These are phyloP conservation scores for Pneumocystis carinii DNA, from an alignment of 1,139 yeast species.

Conservation along the genomic window DNA sequence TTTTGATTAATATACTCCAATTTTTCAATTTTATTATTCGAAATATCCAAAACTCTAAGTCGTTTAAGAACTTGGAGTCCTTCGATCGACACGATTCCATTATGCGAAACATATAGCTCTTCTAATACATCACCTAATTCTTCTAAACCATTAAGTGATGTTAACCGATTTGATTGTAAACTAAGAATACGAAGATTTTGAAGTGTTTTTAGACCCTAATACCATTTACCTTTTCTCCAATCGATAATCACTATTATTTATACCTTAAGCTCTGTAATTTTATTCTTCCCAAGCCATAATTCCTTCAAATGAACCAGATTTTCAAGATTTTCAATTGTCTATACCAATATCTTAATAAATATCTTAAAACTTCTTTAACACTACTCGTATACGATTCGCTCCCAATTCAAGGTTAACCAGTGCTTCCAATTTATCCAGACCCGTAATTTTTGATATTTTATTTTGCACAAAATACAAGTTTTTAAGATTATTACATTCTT, in stretches of 20 bases:
- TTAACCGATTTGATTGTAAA: conserved; percentile 73
- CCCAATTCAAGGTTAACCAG: conserved; percentile 74
- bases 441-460: conserved; percentile 58
- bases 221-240: not conserved
- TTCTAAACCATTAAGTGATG: conserved; percentile 70
- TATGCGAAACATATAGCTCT: conserved; percentile 79
- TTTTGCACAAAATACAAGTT: conserved; percentile 80
- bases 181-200: conserved; percentile 59
- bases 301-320: conserved; percentile 44
- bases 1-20: conserved; percentile 52
- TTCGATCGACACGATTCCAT: conserved; percentile 61
- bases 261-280: conserved; percentile 43
- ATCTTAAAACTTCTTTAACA: not conserved
- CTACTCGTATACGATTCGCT: conserved; percentile 56
- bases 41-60: conserved; percentile 63
- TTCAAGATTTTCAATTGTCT: conserved; percentile 41
- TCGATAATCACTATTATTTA: not conserved
- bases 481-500: conserved; percentile 44
- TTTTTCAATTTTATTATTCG: conserved; percentile 51
- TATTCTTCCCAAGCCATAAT: conserved; percentile 88
- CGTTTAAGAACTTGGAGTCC: conserved; percentile 59
- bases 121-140: conserved; percentile 47
- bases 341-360: not conserved
- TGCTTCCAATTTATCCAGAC: conserved; percentile 42
- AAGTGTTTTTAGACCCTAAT: conserved; percentile 39